Base-by-base conservation (phyloP, 2,329 filamentous ascomycete genomes). In the Pseudocercospora pini-densiflorae region DNA sequence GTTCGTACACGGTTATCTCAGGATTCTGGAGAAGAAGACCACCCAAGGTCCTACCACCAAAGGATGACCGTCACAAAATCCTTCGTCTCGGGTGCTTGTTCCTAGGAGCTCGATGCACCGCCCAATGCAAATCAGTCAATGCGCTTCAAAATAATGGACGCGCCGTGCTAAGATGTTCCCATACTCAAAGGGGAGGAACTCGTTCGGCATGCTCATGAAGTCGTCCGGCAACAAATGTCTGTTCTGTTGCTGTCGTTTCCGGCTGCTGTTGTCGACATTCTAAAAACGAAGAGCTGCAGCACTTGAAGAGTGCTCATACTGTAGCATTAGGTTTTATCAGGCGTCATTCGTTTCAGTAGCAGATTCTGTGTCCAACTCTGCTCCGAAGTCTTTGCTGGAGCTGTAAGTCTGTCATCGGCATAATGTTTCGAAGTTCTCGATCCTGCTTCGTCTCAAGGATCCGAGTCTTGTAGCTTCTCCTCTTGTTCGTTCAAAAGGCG, bases 401-500 rank as follows among this genome's bases (percentile, higher is more conserved):
- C 31, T 27, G 31, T 23, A 19, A 19, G 3, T 59, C 21, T 19
- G n/a, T 40, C 27, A 33, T 23, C 24, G 23, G 23, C 36, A 47
- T 14, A 16, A 7, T 51, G 64, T 49, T 62, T 62, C 10, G 33
- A 12, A 36, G 8, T 16, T 2, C 40, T 43, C 40, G 6, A 43
- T 19, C 40, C 40, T 19, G 40, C 40, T 43, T 43, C 14, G 5
- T 61, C 9, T 66, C 70, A 12, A 71, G 65, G 43, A 77, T 65
- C 27, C 76, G 72, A 49, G 67, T 65, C 64, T 78, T 60, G 29
- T 6, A 57, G 43, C 51, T 67, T 53, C 63, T 67, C 63, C 65
- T 77, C 63, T 66, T 77, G 75, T 45, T 70, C 63, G 5, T 65
- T 70, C 19, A 71, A 63, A 40, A 79, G 66, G 19, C 77, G 71